Percentiles rank a stretch among this genome's conserved stretches.
phyloP scores from a whole-genome alignment of 2,329 filamentous ascomycete species.

The Fusarium miscanthi region DNA sequence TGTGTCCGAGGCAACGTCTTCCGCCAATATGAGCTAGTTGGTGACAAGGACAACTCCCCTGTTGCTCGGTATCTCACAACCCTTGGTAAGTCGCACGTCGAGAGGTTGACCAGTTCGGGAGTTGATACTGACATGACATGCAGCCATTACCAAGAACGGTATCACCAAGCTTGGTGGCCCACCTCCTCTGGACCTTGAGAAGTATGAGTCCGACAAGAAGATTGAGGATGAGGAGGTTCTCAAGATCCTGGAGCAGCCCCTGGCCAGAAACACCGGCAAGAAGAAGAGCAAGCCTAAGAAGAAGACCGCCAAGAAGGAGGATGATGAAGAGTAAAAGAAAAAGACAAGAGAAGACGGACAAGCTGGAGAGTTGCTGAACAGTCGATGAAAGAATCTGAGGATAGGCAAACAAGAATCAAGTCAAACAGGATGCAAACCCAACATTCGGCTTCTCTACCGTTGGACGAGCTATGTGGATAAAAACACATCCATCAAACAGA shows the following conservation, averaged over 20 bases:
- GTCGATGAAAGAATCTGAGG: slow-evolving; percentile 23
- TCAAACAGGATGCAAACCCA: slow-evolving; percentile 32
- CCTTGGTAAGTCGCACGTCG: slow-evolving; percentile 75
- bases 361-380: slow-evolving; percentile 28
- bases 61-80: slow-evolving; percentile 92
- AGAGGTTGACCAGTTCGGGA: not conserved
- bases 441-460: slow-evolving; percentile 24
- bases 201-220: slow-evolving; percentile 96
- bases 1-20: slow-evolving; percentile 93
- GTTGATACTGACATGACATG: slow-evolving; percentile 21
- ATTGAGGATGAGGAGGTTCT: slow-evolving; percentile 96
- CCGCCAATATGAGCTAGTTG: slow-evolving; percentile 95
- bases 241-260: slow-evolving; percentile 90
- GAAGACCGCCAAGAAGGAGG: slow-evolving; percentile 67
- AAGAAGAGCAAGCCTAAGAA: slow-evolving; percentile 91
- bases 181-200: slow-evolving; percentile 78
- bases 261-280: slow-evolving; percentile 88
- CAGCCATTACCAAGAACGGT: slow-evolving; percentile 98
- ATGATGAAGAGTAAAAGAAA: slow-evolving; percentile 48
- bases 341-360: slow-evolving; percentile 21
- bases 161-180: slow-evolving; percentile 86
- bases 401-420: slow-evolving; percentile 23
- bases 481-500: slow-evolving; percentile 16
- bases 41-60: slow-evolving; percentile 87
- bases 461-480: slow-evolving; percentile 29